Evolutionary conservation across 768 basidiomycete species (phyloP).

Genomic region (Candolleomyces efflorescens): DNA sequence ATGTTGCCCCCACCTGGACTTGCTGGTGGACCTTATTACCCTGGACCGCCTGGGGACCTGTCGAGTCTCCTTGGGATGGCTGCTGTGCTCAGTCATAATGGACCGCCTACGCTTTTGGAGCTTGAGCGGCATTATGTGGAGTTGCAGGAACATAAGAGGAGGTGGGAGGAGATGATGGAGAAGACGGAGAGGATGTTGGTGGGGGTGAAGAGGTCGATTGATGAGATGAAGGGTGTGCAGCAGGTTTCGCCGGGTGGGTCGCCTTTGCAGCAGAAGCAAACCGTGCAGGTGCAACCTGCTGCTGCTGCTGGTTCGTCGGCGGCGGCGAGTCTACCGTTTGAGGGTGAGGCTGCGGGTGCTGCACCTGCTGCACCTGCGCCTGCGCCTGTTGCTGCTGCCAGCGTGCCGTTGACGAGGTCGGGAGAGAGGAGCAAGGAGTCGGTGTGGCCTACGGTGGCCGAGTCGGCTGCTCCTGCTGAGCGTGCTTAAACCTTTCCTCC

Average conservation of each 20-base stretch:
- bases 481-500: constrained; percentile 15
- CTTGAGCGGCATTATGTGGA: constrained; percentile 69
- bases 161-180: constrained; percentile 71
- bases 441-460: constrained; percentile 2
- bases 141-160: constrained; percentile 56
- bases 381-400: constrained; percentile 15
- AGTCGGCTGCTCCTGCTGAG: constrained; percentile 11
- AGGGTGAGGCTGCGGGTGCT: constrained; percentile 3
- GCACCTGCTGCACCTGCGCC: constrained; percentile 14
- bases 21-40: constrained; percentile 34
- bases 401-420: constrained; percentile 4
- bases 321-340: constrained; percentile 1
- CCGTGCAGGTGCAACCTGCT: constrained; percentile 9
- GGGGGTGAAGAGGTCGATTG: constrained; percentile 68
- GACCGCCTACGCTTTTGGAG: constrained; percentile 48
- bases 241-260: constrained; percentile 15
- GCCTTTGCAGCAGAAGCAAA: constrained; percentile 13
- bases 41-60: constrained; percentile 35
- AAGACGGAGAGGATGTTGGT: constrained; percentile 71
- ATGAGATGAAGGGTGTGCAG: constrained; percentile 56
- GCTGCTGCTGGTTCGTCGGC: not conserved
- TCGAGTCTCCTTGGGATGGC: constrained; percentile 26
- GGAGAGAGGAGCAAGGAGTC: constrained; percentile 6
- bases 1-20: constrained; percentile 14
- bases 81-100: constrained; percentile 32